A percentile compares a stretch with the other conserved stretches of the same genome.
Conservation (phyloP, 148 eudicot species). For the Chenopodium formosanum region DNA sequence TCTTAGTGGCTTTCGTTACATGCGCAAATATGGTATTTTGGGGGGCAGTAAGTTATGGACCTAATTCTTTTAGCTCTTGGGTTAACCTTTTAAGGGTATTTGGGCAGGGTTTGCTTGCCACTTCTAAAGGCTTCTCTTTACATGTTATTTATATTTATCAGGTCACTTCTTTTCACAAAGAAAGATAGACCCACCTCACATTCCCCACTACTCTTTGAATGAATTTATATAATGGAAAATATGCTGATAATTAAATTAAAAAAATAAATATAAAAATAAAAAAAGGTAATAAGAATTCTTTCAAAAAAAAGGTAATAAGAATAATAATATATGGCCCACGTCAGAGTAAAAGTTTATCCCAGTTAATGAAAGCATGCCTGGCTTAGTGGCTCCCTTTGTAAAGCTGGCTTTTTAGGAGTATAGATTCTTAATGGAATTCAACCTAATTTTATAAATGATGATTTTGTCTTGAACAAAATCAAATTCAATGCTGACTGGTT, state of each 20-base stretch:
- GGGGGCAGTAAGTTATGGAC: constrained; percentile 35
- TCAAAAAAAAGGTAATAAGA: not conserved
- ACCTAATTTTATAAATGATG: constrained; percentile 11
- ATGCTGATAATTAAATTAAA: not conserved
- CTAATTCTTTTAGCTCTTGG: constrained; percentile 10
- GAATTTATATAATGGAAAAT: constrained; percentile 6
- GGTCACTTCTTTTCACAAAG: constrained; percentile 32
- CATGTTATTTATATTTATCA: constrained; percentile 12
- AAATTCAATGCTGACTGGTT: constrained; percentile 18
- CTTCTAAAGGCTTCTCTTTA: constrained; percentile 18
- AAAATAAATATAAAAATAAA: no score
- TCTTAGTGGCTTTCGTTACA: not conserved
- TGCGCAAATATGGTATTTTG: constrained; percentile 9
- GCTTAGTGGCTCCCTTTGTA: constrained; percentile 9
- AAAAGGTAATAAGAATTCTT: no score
- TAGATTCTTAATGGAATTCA: constrained; percentile 26
- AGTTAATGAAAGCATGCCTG: constrained; percentile 37
- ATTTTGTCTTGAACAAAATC: constrained; percentile 13
- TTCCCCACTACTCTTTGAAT: constrained; percentile 29
- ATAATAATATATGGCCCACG: constrained; percentile 23
- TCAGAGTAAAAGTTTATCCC: constrained; percentile 17
- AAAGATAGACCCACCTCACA: constrained; percentile 26
- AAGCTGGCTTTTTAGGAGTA: constrained; percentile 21
- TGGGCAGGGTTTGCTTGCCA: constrained; percentile 36
- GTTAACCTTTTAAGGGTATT: constrained; percentile 21